Evolutionary conservation across 768 basidiomycete genomes (phyloP).

Genomic region (Phylloporus sp.): DNA sequence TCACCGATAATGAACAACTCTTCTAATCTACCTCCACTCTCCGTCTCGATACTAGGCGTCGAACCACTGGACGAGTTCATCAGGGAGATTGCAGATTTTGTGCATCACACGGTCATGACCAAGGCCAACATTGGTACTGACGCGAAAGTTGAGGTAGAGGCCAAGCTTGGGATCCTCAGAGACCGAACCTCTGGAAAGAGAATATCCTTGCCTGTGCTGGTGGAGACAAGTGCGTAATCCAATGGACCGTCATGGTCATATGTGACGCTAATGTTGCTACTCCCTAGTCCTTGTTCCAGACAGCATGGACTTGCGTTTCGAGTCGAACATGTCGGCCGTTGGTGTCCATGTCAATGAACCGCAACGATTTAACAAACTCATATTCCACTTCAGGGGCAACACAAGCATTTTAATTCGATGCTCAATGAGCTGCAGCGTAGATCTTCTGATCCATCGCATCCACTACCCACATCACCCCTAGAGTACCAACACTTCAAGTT

Average conservation of each 20-base stretch:
- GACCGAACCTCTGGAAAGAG: slow-evolving; percentile 56
- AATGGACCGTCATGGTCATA: not conserved
- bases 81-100: slow-evolving; percentile 85
- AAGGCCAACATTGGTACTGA: slow-evolving; percentile 51
- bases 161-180: slow-evolving; percentile 77
- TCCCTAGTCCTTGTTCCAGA: slow-evolving; percentile 64
- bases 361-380: slow-evolving; percentile 10
- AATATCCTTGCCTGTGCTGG: slow-evolving; percentile 65
- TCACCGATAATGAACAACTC: slow-evolving; percentile 25
- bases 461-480: slow-evolving; percentile 57
- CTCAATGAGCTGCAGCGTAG: slow-evolving; percentile 77
- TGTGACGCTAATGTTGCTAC: slow-evolving; percentile 2
- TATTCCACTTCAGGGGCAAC: slow-evolving; percentile 59
- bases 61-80: slow-evolving; percentile 94
- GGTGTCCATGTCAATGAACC: slow-evolving; percentile 29
- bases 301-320: slow-evolving; percentile 65
- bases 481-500: slow-evolving; percentile 74
- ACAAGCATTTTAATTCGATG: slow-evolving; percentile 79
- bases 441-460: slow-evolving; percentile 49
- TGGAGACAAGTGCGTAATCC: slow-evolving; percentile 73
- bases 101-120: slow-evolving; percentile 65
- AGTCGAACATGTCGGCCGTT: slow-evolving; percentile 90
- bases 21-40: slow-evolving; percentile 54
- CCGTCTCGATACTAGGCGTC: slow-evolving; percentile 79
- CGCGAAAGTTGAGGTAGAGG: slow-evolving; percentile 76